Evolutionary conservation across 164 flowering plant species (phyloP).

Genomic region (Nelumbo lutea): DNA sequence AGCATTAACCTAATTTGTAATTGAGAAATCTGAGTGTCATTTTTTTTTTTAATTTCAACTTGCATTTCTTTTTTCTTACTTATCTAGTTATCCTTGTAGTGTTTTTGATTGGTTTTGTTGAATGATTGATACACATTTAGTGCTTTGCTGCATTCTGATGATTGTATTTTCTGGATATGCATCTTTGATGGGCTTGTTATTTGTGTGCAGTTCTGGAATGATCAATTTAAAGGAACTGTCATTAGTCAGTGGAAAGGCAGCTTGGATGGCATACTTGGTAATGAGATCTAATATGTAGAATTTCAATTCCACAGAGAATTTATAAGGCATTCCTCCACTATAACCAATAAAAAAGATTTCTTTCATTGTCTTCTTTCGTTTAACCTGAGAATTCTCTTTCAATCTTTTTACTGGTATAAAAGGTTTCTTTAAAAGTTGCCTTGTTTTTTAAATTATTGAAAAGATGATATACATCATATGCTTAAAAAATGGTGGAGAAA

Average conservation of each 20-base stretch:
- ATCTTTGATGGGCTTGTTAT: constrained; percentile 2
- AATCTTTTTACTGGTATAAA: no score
- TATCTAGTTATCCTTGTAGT: background rate
- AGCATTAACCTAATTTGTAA: no score
- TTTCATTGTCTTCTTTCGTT: background rate
- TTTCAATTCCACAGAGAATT: background rate
- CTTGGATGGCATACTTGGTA: constrained; percentile 99
- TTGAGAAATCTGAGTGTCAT: no score
- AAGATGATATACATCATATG: background rate
- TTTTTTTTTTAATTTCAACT: no score
- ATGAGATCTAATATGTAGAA: constrained; percentile 2
- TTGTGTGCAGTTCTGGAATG: constrained; percentile 73
- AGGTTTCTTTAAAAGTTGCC: background rate
- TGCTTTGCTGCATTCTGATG: background rate
- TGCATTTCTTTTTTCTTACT: no score
- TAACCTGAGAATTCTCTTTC: background rate
- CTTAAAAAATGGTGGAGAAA: background rate
- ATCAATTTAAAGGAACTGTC: constrained; percentile 75
- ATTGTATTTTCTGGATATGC: background rate
- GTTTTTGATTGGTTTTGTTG: background rate
- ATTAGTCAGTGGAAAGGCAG: constrained; percentile 82
- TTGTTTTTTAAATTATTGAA: background rate
- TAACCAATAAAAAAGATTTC: background rate
- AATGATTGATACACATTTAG: background rate
- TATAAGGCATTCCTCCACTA: background rate